Conservation (phyloP, 495 filamentous ascomycete species). For the Penicillium roqueforti region DNA sequence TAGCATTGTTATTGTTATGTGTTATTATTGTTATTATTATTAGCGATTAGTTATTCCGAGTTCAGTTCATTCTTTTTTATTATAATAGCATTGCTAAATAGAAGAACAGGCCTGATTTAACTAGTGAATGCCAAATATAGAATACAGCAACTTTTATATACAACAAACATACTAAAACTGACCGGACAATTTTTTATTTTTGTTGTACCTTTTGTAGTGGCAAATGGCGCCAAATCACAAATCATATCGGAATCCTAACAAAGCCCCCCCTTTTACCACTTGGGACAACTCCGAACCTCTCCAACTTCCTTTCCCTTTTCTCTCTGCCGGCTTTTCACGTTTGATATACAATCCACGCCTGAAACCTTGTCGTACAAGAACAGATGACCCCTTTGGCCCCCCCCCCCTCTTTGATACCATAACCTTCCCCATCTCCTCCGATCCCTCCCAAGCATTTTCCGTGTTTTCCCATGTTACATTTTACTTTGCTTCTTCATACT, state of each 20-base stretch:
- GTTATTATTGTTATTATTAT: too few relatives aligned
- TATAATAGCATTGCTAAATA: too few relatives aligned
- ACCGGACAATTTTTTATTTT: constrained; percentile 12
- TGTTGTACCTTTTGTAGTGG: constrained; percentile 21
- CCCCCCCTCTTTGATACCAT: constrained; percentile 4
- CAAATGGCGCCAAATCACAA: constrained; percentile 21
- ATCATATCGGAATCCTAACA: constrained; percentile 9
- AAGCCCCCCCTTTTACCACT: constrained; percentile 15
- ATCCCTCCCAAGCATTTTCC: background rate
- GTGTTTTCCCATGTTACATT: constrained; percentile 3
- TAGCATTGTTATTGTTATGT: background rate
- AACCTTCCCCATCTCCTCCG: background rate
- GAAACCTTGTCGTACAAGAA: background rate
- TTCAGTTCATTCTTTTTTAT: background rate
- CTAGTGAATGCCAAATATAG: too few relatives aligned
- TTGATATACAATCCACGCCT: background rate
- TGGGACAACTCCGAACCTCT: background rate
- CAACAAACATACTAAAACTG: background rate
- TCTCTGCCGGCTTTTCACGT: background rate
- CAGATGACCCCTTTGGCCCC: constrained; percentile 3
- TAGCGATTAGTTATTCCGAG: background rate
- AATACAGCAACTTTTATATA: constrained; percentile 8
- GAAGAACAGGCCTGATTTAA: too few relatives aligned
- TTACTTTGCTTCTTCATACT: constrained; percentile 2
- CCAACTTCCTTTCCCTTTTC: background rate